Conservation (phyloP, 768 basidiomycete genomes). For the Hirschioporus abietinus region DNA sequence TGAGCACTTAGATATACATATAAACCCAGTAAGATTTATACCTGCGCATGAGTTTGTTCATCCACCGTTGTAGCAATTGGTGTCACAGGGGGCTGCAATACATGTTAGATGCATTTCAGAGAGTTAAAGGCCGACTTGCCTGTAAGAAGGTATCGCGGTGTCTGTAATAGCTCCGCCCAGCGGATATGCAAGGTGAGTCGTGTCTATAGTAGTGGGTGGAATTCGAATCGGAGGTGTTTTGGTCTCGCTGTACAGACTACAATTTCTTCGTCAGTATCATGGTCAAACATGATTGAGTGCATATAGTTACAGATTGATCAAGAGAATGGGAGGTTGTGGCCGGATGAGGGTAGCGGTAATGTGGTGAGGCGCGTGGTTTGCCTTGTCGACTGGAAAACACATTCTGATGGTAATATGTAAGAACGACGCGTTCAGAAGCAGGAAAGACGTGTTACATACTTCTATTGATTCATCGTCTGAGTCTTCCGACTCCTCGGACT, state of each 20-base stretch:
- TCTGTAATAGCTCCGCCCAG: background rate
- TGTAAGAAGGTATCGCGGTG: background rate
- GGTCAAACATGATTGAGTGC: background rate
- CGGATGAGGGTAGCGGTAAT: background rate
- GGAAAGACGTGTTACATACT: background rate
- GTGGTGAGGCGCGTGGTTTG: background rate
- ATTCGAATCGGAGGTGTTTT: background rate
- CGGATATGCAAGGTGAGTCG: background rate
- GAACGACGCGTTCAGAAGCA: background rate
- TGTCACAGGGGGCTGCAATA: background rate
- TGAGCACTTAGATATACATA: background rate
- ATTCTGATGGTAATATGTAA: conserved; percentile 3
- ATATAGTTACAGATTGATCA: background rate
- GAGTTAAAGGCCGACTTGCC: background rate
- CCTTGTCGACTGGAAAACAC: conserved; percentile 8
- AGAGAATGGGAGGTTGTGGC: background rate
- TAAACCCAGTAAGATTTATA: background rate
- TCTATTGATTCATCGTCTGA: conserved; percentile 9
- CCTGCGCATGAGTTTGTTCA: background rate
- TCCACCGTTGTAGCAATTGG: background rate
- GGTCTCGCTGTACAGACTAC: background rate
- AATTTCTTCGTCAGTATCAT: background rate
- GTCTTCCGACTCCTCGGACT: conserved; percentile 26
- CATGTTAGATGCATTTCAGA: background rate
- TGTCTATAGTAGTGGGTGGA: background rate